A percentile compares a stretch with the other conserved stretches of the same genome.
Conservation (phyloP, 495 filamentous ascomycete genomes). For the Xylaria curta region DNA sequence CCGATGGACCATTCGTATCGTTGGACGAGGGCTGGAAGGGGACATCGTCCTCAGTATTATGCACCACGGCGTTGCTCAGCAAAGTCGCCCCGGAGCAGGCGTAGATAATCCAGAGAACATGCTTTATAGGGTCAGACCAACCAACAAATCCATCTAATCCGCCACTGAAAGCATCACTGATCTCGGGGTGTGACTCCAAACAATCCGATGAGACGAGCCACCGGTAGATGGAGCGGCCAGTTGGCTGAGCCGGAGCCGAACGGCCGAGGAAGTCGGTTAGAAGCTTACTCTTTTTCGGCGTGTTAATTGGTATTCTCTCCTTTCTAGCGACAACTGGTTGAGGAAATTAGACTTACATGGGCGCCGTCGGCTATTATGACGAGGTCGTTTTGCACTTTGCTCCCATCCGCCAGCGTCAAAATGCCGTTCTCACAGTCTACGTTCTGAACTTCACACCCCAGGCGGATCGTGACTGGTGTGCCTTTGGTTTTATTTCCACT, state of each 20-base stretch:
- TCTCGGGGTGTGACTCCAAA: slow-evolving; percentile 43
- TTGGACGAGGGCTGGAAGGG: not conserved
- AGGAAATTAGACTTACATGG: slow-evolving; percentile 31
- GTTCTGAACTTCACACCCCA: slow-evolving; percentile 32
- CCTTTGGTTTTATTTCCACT: slow-evolving; percentile 33
- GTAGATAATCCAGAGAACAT: slow-evolving; percentile 50
- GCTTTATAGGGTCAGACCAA: slow-evolving; percentile 36
- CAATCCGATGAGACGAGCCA: slow-evolving; percentile 52
- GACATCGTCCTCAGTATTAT: slow-evolving; percentile 30
- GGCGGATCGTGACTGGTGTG: slow-evolving; percentile 41
- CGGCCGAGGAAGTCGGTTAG: slow-evolving; percentile 34
- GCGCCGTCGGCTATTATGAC: slow-evolving; percentile 42
- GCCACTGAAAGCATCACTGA: slow-evolving; percentile 33
- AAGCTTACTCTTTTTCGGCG: slow-evolving; percentile 40
- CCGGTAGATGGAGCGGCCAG: slow-evolving; percentile 52
- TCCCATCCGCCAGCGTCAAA: slow-evolving; percentile 32
- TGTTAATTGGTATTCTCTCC: not conserved
- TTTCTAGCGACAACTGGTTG: not conserved
- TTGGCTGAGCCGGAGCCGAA: slow-evolving; percentile 26
- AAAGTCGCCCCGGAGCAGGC: slow-evolving; percentile 48
- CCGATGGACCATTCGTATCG: not conserved
- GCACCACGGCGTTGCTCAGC: slow-evolving; percentile 41
- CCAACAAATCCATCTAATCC: slow-evolving; percentile 40
- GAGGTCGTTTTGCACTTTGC: slow-evolving; percentile 30
- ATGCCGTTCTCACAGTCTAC: slow-evolving; percentile 38